A percentile compares a stretch with the other conserved stretches of the same genome.
phyloP scores from a whole-genome alignment of 345 rosid genomes.

The Murraya koenigii region DNA sequence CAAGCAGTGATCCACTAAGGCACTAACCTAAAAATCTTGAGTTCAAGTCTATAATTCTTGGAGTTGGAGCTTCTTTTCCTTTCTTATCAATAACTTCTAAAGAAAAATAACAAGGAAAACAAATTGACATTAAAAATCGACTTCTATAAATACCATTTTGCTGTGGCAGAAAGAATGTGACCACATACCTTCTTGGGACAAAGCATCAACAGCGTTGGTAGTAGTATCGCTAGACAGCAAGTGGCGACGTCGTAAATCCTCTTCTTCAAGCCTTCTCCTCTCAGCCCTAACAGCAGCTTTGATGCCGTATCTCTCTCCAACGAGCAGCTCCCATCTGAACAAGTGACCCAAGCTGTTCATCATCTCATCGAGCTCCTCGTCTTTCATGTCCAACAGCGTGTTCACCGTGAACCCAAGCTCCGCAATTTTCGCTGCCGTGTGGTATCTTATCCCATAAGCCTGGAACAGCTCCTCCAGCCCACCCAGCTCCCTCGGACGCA shows the following conservation, averaged over 20 bases:
- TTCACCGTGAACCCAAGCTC: conserved; percentile 94
- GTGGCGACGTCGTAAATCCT: conserved; percentile 53
- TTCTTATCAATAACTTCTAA: background rate
- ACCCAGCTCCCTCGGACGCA: conserved; percentile 48
- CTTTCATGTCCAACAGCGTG: conserved; percentile 88
- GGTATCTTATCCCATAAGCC: conserved; percentile 77
- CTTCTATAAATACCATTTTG: background rate
- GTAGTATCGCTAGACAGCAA: conserved; percentile 46
- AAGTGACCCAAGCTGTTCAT: conserved; percentile 90
- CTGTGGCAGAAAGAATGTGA: background rate
- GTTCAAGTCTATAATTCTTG: background rate
- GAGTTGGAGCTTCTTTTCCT: background rate
- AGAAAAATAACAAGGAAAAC: background rate
- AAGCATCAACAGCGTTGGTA: conserved; percentile 63
- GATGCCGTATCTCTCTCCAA: conserved; percentile 89
- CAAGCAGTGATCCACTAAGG: background rate
- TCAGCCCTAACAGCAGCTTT: conserved; percentile 95
- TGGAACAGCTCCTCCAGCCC: conserved; percentile 83
- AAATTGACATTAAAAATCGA: background rate
- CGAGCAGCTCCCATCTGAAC: conserved; percentile 89
- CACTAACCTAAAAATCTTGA: background rate
- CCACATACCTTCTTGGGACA: conserved; percentile 83
- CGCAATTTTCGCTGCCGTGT: conserved; percentile 85
- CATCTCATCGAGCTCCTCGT: conserved; percentile 98
- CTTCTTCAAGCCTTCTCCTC: conserved; percentile 69